Percentiles rank a stretch among this genome's conserved stretches.
Evolutionary conservation across 1,284 basidiomycete genomes (phyloP).

Genomic region (Apiotrichum mycotoxinovorans): DNA sequence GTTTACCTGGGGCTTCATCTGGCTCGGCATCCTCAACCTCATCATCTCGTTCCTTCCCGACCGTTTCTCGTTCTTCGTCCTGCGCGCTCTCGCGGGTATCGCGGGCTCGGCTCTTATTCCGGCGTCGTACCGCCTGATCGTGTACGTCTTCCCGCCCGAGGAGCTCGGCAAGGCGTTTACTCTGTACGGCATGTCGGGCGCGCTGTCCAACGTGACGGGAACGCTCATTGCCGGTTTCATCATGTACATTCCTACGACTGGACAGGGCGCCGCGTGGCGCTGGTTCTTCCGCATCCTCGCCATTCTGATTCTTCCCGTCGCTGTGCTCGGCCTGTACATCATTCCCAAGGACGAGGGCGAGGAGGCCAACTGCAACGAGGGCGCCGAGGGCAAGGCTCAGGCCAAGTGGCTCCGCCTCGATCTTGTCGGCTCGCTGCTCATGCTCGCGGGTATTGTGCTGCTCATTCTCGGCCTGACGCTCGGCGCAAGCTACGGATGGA

Average conservation of each 20-base stretch:
- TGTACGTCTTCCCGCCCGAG: slow-evolving; percentile 32
- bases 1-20: slow-evolving; percentile 32
- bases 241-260: slow-evolving; percentile 42
- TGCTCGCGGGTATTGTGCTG: slow-evolving; percentile 39
- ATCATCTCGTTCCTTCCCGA: slow-evolving; percentile 37
- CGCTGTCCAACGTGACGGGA: slow-evolving; percentile 41
- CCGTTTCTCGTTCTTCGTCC: slow-evolving; percentile 34
- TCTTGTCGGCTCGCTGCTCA: slow-evolving; percentile 33
- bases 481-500: slow-evolving; percentile 41
- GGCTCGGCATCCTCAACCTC: slow-evolving; percentile 29
- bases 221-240: slow-evolving; percentile 42
- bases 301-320: slow-evolving; percentile 30
- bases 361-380: neutral
- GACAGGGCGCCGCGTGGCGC: slow-evolving; percentile 42
- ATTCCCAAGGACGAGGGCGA: slow-evolving; percentile 34
- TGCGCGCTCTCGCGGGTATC: slow-evolving; percentile 36
- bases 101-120: slow-evolving; percentile 36
- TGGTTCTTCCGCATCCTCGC: slow-evolving; percentile 39
- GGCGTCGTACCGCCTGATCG: slow-evolving; percentile 44
- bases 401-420: slow-evolving; percentile 40
- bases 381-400: no score
- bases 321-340: slow-evolving; percentile 18
- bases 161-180: slow-evolving; percentile 41
- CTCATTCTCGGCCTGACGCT: slow-evolving; percentile 46
- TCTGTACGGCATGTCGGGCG: slow-evolving; percentile 43